A percentile compares a stretch with the other conserved stretches of the same genome.
Evolutionary conservation across 768 basidiomycete species (phyloP).

Genomic region (Auriscalpium orientale): DNA sequence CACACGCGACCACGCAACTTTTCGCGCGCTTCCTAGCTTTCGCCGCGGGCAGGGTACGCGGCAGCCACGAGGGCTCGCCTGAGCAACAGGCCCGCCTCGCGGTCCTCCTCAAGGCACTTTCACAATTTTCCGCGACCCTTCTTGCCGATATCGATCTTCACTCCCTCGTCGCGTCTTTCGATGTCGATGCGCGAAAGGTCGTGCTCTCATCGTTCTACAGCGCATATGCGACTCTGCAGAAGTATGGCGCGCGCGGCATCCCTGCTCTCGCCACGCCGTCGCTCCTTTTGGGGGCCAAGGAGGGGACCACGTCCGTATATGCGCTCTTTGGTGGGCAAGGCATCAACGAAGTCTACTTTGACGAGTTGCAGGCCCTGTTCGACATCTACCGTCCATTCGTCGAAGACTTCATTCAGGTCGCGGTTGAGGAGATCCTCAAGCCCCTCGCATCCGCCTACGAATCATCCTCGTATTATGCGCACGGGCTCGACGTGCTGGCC

Average conservation of each 20-base stretch:
- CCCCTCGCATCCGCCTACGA: constrained; percentile 60
- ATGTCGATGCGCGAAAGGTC: constrained; percentile 65
- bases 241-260: constrained; percentile 43
- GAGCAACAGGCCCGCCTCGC: constrained; percentile 38
- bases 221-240: constrained; percentile 64
- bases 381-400: constrained; percentile 90
- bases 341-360: constrained; percentile 96
- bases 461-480: constrained; percentile 59
- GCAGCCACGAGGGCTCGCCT: constrained; percentile 41
- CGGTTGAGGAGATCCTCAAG: constrained; percentile 60
- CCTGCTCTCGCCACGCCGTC: constrained; percentile 58
- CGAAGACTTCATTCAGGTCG: constrained; percentile 52
- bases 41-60: constrained; percentile 54
- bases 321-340: constrained; percentile 98
- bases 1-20: constrained; percentile 69
- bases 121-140: constrained; percentile 71
- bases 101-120: constrained; percentile 67
- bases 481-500: constrained; percentile 73
- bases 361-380: constrained; percentile 87
- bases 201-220: constrained; percentile 76
- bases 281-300: constrained; percentile 53
- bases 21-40: constrained; percentile 78
- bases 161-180: constrained; percentile 67
- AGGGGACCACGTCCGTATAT: constrained; percentile 70
- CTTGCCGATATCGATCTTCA: constrained; percentile 74